These are phyloP conservation scores for Kitagawia praeruptora DNA, from an alignment of 129 eudicot species.

Conservation along the genomic window DNA sequence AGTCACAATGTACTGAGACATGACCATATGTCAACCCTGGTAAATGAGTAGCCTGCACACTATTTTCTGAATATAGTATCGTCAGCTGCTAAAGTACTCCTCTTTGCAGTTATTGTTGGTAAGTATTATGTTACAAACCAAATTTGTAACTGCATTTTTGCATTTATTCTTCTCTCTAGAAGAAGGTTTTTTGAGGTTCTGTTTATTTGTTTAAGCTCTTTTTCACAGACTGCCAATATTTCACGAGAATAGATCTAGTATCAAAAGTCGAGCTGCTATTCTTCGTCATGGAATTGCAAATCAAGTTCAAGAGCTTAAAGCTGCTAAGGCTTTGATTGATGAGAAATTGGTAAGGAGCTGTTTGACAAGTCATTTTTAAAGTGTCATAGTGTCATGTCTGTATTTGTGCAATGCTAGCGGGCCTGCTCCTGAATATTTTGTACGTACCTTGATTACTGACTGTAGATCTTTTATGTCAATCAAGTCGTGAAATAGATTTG, in stretches of 20 bases:
- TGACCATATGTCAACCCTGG: neutral
- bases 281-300: conserved; percentile 52
- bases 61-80: neutral
- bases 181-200: neutral
- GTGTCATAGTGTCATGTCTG: neutral
- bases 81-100: neutral
- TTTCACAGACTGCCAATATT: conserved; percentile 60
- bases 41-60: neutral
- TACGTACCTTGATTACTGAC: neutral
- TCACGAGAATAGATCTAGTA: conserved; percentile 34
- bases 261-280: conserved; percentile 47
- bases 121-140: neutral
- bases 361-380: neutral
- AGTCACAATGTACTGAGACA: neutral
- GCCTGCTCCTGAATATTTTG: neutral
- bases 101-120: neutral
- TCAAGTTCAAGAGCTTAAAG: conserved; percentile 66
- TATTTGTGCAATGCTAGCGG: neutral
- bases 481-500: neutral
- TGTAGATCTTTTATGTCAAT: neutral
- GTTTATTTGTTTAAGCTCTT: conserved; percentile 7
- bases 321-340: conserved; percentile 64
- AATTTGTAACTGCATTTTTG: neutral
- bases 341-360: conserved; percentile 60
- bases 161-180: neutral